Percentiles rank a stretch among this genome's conserved stretches.
These are phyloP conservation scores for Venturia aucupariae DNA, from an alignment of 2,329 filamentous ascomycete species.

Conservation along the genomic window DNA sequence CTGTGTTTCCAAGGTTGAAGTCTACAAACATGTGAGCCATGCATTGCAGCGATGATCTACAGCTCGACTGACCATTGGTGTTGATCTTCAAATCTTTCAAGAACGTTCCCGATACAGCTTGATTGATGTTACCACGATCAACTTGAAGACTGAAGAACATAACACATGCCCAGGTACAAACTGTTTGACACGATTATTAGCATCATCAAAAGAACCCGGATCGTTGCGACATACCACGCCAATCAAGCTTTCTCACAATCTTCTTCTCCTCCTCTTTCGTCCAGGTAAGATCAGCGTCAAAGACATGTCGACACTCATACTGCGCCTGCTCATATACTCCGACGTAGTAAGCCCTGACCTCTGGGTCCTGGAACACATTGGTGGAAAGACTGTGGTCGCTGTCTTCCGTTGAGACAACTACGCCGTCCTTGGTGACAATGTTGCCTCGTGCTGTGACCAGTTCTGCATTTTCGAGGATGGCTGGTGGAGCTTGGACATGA, in stretches of 20 bases:
- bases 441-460: constrained; percentile 8
- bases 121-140: constrained; percentile 20
- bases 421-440: constrained; percentile 11
- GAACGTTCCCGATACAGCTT: constrained; percentile 22
- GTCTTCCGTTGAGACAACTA: constrained; percentile 5
- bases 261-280: constrained; percentile 20
- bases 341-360: constrained; percentile 22
- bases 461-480: constrained; percentile 1
- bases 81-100: constrained; percentile 20
- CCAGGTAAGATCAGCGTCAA: constrained; percentile 36
- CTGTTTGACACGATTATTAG: constrained; percentile 20
- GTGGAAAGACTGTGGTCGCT: constrained; percentile 16
- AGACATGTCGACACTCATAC: constrained; percentile 35
- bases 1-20: constrained; percentile 21
- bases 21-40: constrained; percentile 10
- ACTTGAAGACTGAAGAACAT: constrained; percentile 45
- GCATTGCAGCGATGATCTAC: background rate
- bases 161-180: constrained; percentile 36
- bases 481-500: background rate
- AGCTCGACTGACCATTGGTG: constrained; percentile 18
- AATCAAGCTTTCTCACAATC: constrained; percentile 25
- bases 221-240: constrained; percentile 24
- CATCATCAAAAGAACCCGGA: background rate
- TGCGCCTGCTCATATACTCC: constrained; percentile 23
- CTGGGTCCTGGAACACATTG: constrained; percentile 21